phyloP scores from a whole-genome alignment of 2,329 filamentous ascomycete species.

The Myotisia sp. region DNA sequence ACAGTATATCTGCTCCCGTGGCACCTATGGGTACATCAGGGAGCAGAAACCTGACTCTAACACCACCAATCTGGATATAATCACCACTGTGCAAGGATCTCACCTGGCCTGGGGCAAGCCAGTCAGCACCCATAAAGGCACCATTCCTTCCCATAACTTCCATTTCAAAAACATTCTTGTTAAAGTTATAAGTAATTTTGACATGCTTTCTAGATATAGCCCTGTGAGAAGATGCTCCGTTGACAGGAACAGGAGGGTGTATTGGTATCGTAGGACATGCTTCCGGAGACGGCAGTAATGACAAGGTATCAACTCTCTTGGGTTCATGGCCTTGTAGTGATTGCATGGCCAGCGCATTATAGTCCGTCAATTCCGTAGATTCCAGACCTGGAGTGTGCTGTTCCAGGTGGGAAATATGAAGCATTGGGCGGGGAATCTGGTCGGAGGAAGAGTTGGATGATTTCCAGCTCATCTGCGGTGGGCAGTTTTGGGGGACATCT shows the following conservation, averaged over 20 bases:
- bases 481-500: conserved; percentile 27
- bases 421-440: conserved; percentile 19
- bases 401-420: conserved; percentile 13
- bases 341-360: conserved; percentile 34
- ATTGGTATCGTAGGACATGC: conserved; percentile 46
- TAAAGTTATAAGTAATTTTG: conserved; percentile 46
- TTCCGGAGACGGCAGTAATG: conserved; percentile 37
- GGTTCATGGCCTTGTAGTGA: conserved; percentile 22
- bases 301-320: conserved; percentile 33
- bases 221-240: conserved; percentile 38
- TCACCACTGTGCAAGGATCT: conserved; percentile 42
- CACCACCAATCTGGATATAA: conserved; percentile 45
- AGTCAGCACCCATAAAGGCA: conserved; percentile 40
- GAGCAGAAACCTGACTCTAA: conserved; percentile 42
- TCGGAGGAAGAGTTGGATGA: conserved; percentile 35
- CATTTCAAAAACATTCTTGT: conserved; percentile 43
- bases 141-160: conserved; percentile 46
- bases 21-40: conserved; percentile 38
- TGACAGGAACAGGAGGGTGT: conserved; percentile 38
- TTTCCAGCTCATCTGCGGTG: conserved; percentile 30
- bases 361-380: conserved; percentile 22
- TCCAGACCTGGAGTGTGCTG: conserved; percentile 7
- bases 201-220: conserved; percentile 50
- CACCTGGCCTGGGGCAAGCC: conserved; percentile 33
- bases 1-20: conserved; percentile 33